Evolutionary conservation across 163 green algal genomes (phyloP).

Genomic region (Chlorella variabilis): DNA sequence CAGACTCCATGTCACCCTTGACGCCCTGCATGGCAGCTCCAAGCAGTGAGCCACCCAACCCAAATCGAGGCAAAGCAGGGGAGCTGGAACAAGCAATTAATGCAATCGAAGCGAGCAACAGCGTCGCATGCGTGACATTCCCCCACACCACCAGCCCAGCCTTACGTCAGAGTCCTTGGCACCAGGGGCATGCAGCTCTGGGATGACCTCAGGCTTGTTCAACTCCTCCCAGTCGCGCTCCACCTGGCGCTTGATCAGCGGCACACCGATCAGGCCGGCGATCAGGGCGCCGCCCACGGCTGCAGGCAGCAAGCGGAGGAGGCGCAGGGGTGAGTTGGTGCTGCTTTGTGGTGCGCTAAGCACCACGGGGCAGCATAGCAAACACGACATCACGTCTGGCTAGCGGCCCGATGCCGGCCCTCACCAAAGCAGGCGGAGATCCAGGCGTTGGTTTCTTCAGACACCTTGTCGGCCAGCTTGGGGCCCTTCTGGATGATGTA

Average conservation of each 20-base stretch:
- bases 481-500: slow-evolving; percentile 28
- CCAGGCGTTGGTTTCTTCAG: slow-evolving; percentile 15
- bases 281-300: neutral
- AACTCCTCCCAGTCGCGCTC: slow-evolving; percentile 17
- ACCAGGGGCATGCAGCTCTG: neutral
- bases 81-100: neutral
- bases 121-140: no score
- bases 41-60: no score
- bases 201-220: slow-evolving; percentile 1
- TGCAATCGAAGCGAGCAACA: neutral
- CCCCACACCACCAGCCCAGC: no score
- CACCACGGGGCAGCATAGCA: neutral
- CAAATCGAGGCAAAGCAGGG: neutral
- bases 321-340: no score
- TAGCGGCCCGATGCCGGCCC: no score
- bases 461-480: slow-evolving; percentile 20
- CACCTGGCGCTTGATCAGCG: slow-evolving; percentile 20
- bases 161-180: neutral
- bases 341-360: no score
- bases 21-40: neutral
- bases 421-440: slow-evolving; percentile 31
- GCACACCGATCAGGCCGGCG: slow-evolving; percentile 6
- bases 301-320: neutral
- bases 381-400: no score
- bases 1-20: slow-evolving; percentile 18